Evolutionary conservation across 2,329 filamentous ascomycete species (phyloP).

Genomic region (Dothideomycetidae sp.): DNA sequence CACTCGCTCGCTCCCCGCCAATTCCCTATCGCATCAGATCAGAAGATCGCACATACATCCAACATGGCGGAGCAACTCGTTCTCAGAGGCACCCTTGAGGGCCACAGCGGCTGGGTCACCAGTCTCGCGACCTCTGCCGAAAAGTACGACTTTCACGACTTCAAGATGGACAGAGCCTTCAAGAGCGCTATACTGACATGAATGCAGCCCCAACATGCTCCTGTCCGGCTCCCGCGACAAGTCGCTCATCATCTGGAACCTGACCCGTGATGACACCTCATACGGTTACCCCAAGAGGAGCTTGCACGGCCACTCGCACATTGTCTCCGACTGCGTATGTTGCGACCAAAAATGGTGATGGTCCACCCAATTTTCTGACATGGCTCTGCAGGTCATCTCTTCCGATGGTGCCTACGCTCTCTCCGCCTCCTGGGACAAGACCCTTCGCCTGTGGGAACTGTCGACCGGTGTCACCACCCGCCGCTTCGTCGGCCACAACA

Average conservation of each 20-base stretch:
- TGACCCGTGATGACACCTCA: slow-evolving; percentile 93
- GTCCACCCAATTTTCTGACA: slow-evolving; percentile 9
- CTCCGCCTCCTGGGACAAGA: slow-evolving; percentile 99
- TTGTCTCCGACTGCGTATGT: slow-evolving; percentile 99
- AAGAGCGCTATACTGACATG: slow-evolving; percentile 21
- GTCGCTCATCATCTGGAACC: slow-evolving; percentile 99
- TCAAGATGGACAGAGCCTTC: slow-evolving; percentile 12
- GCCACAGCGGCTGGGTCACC: slow-evolving; percentile 99
- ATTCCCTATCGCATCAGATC: background rate
- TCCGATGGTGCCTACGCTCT: slow-evolving; percentile 98
- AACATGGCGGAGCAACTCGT: slow-evolving; percentile 29
- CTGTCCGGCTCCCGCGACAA: slow-evolving; percentile 96
- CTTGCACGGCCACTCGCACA: slow-evolving; percentile 98
- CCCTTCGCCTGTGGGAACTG: slow-evolving; percentile 97
- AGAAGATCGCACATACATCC: background rate
- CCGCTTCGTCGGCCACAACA: slow-evolving; percentile 97
- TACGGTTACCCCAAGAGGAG: slow-evolving; percentile 99
- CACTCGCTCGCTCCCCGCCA: background rate
- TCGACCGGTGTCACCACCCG: slow-evolving; percentile 93
- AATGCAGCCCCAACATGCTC: slow-evolving; percentile 88
- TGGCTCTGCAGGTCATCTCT: slow-evolving; percentile 71
- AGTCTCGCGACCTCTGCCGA: slow-evolving; percentile 96
- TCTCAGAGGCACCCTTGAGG: slow-evolving; percentile 39
- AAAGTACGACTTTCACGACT: slow-evolving; percentile 52
- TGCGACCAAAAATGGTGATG: slow-evolving; percentile 12